Conservation (phyloP, 2,329 filamentous ascomycete species). For the Colletotrichum sp. region DNA sequence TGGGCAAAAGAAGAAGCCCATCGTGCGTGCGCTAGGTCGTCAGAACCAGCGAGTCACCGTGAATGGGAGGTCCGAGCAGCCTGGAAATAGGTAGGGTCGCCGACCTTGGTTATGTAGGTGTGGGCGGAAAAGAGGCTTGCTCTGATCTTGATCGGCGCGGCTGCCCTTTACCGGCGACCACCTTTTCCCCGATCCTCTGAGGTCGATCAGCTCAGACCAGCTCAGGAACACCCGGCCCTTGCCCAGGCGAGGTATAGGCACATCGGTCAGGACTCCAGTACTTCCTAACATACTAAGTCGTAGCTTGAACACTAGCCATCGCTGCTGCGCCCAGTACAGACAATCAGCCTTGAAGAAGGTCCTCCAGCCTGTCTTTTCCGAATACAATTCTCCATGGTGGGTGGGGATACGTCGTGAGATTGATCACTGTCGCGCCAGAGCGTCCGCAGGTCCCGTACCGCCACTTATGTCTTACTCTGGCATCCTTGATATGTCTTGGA, state of each 20-base stretch:
- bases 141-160: constrained; percentile 15
- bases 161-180: not conserved
- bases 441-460: not conserved
- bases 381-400: not conserved
- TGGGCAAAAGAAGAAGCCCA: not conserved
- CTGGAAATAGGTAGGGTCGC: not conserved
- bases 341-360: not conserved
- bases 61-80: not conserved
- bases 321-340: not conserved
- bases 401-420: not conserved
- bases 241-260: not conserved
- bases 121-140: not conserved
- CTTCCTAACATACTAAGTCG: not conserved
- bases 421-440: constrained; percentile 2
- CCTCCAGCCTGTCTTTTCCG: not conserved
- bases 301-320: not conserved
- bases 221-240: constrained; percentile 5
- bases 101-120: not conserved
- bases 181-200: not conserved
- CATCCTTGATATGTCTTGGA: constrained; percentile 18
- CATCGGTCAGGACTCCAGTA: not conserved
- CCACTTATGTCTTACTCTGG: constrained; percentile 15
- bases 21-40: not conserved
- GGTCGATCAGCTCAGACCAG: not conserved
- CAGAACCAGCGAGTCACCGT: not conserved